phyloP scores from a whole-genome alignment of 129 eudicot species.

The Pittosporum tobira region DNA sequence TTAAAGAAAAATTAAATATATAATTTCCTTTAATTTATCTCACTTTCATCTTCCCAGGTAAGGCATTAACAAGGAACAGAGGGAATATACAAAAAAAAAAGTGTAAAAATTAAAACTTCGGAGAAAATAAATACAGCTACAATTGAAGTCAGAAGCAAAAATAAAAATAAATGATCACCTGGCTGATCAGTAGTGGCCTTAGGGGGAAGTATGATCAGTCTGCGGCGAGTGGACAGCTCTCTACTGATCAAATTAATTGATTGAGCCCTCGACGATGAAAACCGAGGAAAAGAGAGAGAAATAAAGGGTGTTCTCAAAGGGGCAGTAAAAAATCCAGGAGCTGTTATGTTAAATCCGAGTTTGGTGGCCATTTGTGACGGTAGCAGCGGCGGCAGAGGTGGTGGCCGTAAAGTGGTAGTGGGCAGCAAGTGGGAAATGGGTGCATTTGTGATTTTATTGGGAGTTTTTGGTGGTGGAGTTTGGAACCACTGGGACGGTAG shows the following conservation, averaged over 20 bases:
- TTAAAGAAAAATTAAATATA: too few relatives aligned
- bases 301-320: constrained; percentile 38
- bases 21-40: too few relatives aligned
- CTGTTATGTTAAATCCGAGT: constrained; percentile 41
- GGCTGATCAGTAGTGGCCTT: constrained; percentile 76
- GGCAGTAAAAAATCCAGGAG: constrained; percentile 46
- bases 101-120: too few relatives aligned
- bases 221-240: constrained; percentile 22
- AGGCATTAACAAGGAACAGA: too few relatives aligned
- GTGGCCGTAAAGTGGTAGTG: constrained; percentile 17
- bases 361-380: constrained; percentile 57
- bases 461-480: constrained; percentile 11
- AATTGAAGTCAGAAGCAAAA: too few relatives aligned
- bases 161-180: too few relatives aligned
- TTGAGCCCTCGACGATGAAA: constrained; percentile 22
- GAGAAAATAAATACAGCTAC: too few relatives aligned
- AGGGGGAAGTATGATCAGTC: constrained; percentile 43
- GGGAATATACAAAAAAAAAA: too few relatives aligned
- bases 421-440: constrained; percentile 13
- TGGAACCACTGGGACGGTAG: too few relatives aligned
- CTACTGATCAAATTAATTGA: constrained; percentile 30
- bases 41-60: too few relatives aligned
- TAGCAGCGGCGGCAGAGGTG: constrained; percentile 9
- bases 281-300: constrained; percentile 9
- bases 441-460: constrained; percentile 23